Evolutionary conservation across 1,139 yeast species (phyloP), one percentile per base, ranked within the genome.

Genomic region (Nakaseomyces delphensis): DNA sequence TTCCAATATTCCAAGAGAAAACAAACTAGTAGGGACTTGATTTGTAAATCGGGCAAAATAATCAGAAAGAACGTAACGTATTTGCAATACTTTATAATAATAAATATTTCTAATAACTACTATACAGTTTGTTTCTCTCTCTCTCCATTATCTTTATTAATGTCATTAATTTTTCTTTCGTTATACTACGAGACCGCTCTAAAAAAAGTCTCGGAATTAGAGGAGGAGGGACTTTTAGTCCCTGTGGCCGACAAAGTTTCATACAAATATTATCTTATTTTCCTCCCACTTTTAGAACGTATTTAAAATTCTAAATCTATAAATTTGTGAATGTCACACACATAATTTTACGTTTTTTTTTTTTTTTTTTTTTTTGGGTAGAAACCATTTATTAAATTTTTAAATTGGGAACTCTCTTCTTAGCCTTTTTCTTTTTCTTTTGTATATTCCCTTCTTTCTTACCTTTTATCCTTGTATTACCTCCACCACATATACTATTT

Each of bases 371-470:
- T 23, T 7, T 23, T 23, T 10, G 25, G 10, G 10, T 23, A 23
- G 25, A 27, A 27, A n/a, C 4, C 14, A n/a, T 3, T 27, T 27
- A 3, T 10, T 27, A 27, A 10, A 11, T 27, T 11, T 27, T 27
- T 14, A 27, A 27, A 27, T 27, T 32, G 7, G 23, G 5, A 5
- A 32, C 36, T 8, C 36, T 18, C 13, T 32, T 32, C 14, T 32
- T 32, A n/a, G 40, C 13, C 10, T 33, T 41, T 28, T 36, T 38
- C 33, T 25, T 36, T 8, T 36, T 23, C 21, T 41, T 33, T 15
- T n/a, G n/a, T n/a, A n/a, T n/a, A n/a, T n/a, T n/a, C n/a, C 44
- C 33, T 9, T 25, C 15, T 21, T 21, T 20, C 29, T 35, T 13
- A 25, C 18, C 24, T 39, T 36, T 13, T 27, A 9, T 9, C 14